phyloP scores from a whole-genome alignment of 441 rosid genomes.

The Isatis lusitanica region DNA sequence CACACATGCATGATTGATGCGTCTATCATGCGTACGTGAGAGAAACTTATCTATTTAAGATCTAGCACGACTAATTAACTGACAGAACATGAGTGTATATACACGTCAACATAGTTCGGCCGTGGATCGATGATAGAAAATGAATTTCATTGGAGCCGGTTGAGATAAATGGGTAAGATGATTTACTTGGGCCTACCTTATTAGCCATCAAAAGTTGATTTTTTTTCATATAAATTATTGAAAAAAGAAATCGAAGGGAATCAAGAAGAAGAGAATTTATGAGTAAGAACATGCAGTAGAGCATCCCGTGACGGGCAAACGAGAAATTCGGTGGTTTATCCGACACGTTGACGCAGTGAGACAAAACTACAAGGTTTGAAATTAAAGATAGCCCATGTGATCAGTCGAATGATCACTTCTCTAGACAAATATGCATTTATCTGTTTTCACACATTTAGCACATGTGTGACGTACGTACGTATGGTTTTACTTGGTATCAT shows the following conservation, averaged over 20 bases:
- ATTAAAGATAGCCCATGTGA: constrained; percentile 30
- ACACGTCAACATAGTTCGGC: background rate
- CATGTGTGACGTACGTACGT: constrained; percentile 8
- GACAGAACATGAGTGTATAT: background rate
- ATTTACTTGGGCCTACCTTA: background rate
- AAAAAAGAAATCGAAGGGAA: background rate
- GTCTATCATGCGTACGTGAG: constrained; percentile 1
- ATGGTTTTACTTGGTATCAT: constrained; percentile 1
- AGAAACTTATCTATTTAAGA: background rate
- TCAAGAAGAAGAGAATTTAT: background rate
- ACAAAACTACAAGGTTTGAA: constrained; percentile 27
- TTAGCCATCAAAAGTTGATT: background rate
- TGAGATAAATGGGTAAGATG: background rate
- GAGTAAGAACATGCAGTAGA: background rate
- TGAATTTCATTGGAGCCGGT: background rate
- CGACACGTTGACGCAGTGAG: constrained; percentile 29
- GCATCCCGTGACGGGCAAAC: constrained; percentile 30
- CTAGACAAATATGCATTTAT: background rate
- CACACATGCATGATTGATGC: constrained; percentile 22
- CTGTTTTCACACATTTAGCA: constrained; percentile 13
- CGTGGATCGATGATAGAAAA: background rate
- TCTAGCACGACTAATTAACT: background rate
- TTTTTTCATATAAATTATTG: background rate
- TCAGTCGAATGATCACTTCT: constrained; percentile 18
- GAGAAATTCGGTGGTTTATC: constrained; percentile 21